Evolutionary conservation across 352 stramenopile genomes (phyloP).

Genomic region (Peronospora belbahrii): DNA sequence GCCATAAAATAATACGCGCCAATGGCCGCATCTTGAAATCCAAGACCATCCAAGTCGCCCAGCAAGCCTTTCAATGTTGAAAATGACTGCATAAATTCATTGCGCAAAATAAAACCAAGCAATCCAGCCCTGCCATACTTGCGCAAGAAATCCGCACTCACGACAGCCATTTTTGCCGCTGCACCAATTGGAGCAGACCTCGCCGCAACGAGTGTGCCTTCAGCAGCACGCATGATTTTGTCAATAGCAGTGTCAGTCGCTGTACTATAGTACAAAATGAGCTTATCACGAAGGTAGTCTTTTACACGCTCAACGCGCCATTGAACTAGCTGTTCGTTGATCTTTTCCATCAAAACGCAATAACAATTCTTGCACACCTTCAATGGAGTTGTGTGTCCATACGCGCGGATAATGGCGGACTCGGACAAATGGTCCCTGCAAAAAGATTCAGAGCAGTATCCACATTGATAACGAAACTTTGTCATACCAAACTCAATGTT

Average conservation of each 20-base stretch:
- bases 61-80: constrained; percentile 75
- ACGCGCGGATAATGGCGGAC: constrained; percentile 52
- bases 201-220: constrained; percentile 64
- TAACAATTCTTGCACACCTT: constrained; percentile 70
- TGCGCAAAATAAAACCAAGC: constrained; percentile 76
- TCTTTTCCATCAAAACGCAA: constrained; percentile 63
- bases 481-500: constrained; percentile 67
- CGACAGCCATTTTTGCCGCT: constrained; percentile 76
- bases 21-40: constrained; percentile 79
- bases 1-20: constrained; percentile 87
- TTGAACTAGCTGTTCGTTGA: constrained; percentile 68
- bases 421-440: constrained; percentile 66
- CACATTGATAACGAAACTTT: constrained; percentile 80
- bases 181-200: constrained; percentile 75
- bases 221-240: constrained; percentile 76
- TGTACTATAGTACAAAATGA: constrained; percentile 74
- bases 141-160: constrained; percentile 77
- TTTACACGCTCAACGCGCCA: constrained; percentile 76
- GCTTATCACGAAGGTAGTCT: constrained; percentile 57
- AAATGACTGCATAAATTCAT: constrained; percentile 87
- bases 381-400: constrained; percentile 46
- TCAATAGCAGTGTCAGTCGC: constrained; percentile 74
- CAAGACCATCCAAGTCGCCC: constrained; percentile 68
- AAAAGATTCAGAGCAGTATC: constrained; percentile 74
- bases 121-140: constrained; percentile 77